A percentile compares a stretch with the other conserved stretches of the same genome.
Conservation (phyloP, 352 stramenopile genomes). For the Pythium rishiriense region DNA sequence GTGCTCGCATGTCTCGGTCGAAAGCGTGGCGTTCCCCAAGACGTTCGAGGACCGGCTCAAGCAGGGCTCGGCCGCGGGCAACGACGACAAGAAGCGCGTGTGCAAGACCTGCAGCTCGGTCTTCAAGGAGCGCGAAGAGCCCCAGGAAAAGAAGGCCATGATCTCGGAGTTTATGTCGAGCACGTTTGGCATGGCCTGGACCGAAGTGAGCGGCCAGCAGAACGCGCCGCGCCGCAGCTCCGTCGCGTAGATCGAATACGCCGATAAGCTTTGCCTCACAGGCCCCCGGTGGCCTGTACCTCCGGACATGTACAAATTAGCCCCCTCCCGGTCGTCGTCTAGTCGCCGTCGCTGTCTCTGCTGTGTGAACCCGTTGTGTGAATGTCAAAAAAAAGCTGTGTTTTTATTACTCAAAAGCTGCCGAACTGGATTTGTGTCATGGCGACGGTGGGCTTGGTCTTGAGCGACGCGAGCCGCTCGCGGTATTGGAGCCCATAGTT, state of each 20-base stretch:
- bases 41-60: constrained; percentile 50
- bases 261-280: not conserved
- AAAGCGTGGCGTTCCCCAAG: constrained; percentile 68
- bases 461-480: constrained; percentile 67
- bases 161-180: constrained; percentile 60
- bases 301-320: not conserved
- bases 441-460: constrained; percentile 75
- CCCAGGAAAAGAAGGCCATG: constrained; percentile 49
- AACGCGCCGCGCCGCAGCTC: constrained; percentile 22
- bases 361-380: not conserved
- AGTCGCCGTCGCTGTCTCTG: too few relatives aligned
- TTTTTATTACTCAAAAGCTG: constrained; percentile 25
- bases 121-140: constrained; percentile 68
- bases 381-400: not conserved
- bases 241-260: constrained; percentile 4
- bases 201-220: constrained; percentile 38
- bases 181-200: constrained; percentile 59
- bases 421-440: constrained; percentile 83
- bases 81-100: constrained; percentile 54
- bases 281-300: too few relatives aligned
- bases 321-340: too few relatives aligned
- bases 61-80: constrained; percentile 34
- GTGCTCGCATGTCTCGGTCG: constrained; percentile 74
- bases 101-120: constrained; percentile 77
- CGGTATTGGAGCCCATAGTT: constrained; percentile 82